These are phyloP conservation scores for Coleophoma crateriformis DNA, from an alignment of 2,329 filamentous ascomycete species.

Conservation along the genomic window DNA sequence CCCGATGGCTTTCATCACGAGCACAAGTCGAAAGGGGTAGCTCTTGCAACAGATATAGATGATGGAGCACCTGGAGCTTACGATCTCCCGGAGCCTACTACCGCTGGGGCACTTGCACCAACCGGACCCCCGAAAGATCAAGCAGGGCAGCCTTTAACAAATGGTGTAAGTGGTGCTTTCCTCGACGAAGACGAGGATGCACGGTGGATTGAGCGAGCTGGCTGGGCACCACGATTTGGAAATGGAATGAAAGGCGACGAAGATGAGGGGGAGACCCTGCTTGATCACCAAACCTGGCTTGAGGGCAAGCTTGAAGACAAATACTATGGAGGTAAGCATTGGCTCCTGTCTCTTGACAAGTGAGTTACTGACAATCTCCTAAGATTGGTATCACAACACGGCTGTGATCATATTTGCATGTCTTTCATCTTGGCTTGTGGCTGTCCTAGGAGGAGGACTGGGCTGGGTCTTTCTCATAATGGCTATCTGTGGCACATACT, in stretches of 20 bases:
- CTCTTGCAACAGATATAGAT: conserved; percentile 74
- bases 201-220: conserved; percentile 54
- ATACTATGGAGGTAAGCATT: conserved; percentile 71
- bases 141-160: conserved; percentile 40
- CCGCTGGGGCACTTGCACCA: conserved; percentile 59
- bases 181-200: conserved; percentile 48
- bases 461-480: conserved; percentile 93
- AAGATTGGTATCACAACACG: conserved; percentile 97
- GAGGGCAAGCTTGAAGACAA: conserved; percentile 82
- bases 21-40: conserved; percentile 57
- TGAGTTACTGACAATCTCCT: too few species aligned
- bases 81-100: conserved; percentile 71
- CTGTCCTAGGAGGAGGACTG: conserved; percentile 82
- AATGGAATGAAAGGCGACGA: conserved; percentile 46
- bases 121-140: conserved; percentile 36
- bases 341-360: too few species aligned
- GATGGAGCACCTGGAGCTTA: conserved; percentile 64
- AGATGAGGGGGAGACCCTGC: conserved; percentile 56
- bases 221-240: conserved; percentile 86
- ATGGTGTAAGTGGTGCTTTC: conserved; percentile 35
- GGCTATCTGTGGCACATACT: conserved; percentile 90
- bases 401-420: conserved; percentile 93
- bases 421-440: conserved; percentile 83
- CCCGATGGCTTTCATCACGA: conserved; percentile 59
- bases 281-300: conserved; percentile 84